These are phyloP conservation scores for Backusella mclennaniae DNA, from an alignment of 192 early-diverging fungal genomes.

Conservation along the genomic window DNA sequence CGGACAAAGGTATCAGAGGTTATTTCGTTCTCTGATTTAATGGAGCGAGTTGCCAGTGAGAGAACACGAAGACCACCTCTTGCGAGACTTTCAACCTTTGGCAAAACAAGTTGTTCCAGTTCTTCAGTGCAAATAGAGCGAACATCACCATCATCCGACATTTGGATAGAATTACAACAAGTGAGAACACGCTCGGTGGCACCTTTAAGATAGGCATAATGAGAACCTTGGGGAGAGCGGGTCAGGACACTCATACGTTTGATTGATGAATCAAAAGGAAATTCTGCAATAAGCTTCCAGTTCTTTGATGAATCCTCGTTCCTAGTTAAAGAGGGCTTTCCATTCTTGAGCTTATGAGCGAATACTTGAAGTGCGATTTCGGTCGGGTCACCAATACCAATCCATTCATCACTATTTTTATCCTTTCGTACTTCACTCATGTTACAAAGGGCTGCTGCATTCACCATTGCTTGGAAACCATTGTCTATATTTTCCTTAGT, in stretches of 20 bases:
- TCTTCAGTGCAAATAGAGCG: constrained; percentile 31
- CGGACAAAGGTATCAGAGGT: constrained; percentile 40
- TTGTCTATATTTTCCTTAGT: constrained; percentile 38
- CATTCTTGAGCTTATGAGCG: constrained; percentile 75
- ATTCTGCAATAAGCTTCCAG: constrained; percentile 60
- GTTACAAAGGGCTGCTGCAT: constrained; percentile 80
- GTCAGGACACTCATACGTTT: constrained; percentile 93
- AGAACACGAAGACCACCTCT: constrained; percentile 81
- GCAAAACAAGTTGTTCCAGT: constrained; percentile 49
- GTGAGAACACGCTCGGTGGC: constrained; percentile 86
- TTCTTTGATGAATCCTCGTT: constrained; percentile 30
- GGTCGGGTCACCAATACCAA: constrained; percentile 75
- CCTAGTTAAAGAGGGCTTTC: constrained; percentile 59
- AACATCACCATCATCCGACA: constrained; percentile 34
- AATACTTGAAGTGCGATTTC: constrained; percentile 86
- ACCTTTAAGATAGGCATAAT: constrained; percentile 79
- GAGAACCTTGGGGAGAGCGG: constrained; percentile 34
- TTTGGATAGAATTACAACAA: constrained; percentile 60
- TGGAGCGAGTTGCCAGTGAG: constrained; percentile 68
- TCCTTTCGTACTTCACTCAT: constrained; percentile 74
- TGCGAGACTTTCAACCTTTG: constrained; percentile 71
- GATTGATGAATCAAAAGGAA: constrained; percentile 69
- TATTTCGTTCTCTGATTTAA: constrained; percentile 34
- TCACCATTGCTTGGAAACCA: constrained; percentile 47
- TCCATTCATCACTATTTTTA: constrained; percentile 13